Base-by-base conservation (phyloP, 768 basidiomycete species). In the Lactarius indigo region DNA sequence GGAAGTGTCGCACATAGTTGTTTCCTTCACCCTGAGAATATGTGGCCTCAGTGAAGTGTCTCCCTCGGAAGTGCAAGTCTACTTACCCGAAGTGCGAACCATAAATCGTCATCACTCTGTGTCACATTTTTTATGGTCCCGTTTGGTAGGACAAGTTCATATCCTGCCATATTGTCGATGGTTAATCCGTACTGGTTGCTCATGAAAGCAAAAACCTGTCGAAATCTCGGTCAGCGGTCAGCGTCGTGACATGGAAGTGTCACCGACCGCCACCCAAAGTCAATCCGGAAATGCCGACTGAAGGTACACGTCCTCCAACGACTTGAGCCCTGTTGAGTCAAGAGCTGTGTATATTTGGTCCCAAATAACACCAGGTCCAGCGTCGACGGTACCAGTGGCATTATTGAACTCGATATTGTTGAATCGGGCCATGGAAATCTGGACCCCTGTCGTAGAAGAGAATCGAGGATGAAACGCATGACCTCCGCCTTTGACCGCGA, bases 81-180 rank as follows among this genome's bases (percentile, higher is more conserved):
- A 41, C 68, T 57, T 26, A 65, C 68, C 26, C 68, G 47, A 20
- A 69, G 31, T 20, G 44, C 68, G 42, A 69, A 69, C 68, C n/a
- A 47, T n/a, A 47, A n/a, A 12, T 47, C 44, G 10, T n/a, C 5
- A 47, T n/a, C 12, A 20, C 20, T n/a, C 10, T 3, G 7, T n/a
- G 44, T 44, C 44, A 44, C 44, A 18, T 20, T n/a, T 3, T 20
- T 47, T 4, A 47, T 47, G 44, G 44, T 47, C n/a, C 79, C 79
- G 55, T 71, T 70, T 10, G 77, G 76, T 2, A 74, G 57, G 17
- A 77, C 75, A 10, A 78, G 64, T 57, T 75, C 60, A 13, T 69
- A 72, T 31, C 61, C 72, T 15, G 60, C 64, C 33, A 80, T 58
- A 61, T 77, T 79, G 66, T 80, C 79, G 44, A 42, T 42, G 18